A percentile compares a stretch with the other conserved stretches of the same genome.
phyloP scores from a whole-genome alignment of 805 yeast genomes.

The Starmerella bombicola region DNA sequence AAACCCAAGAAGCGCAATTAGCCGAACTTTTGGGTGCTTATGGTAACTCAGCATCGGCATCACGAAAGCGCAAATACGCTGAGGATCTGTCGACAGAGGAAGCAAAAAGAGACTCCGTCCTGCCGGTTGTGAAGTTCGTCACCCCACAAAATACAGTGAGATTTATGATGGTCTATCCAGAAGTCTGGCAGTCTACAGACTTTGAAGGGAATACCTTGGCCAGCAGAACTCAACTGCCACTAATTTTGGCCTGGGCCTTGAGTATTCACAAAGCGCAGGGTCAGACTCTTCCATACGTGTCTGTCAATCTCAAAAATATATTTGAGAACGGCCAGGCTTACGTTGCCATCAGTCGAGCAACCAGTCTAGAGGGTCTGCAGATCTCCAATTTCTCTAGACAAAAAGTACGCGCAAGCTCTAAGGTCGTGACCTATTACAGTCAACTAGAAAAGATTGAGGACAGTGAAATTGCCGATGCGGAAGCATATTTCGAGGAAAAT shows the following conservation, averaged over 20 bases:
- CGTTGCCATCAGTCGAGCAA: conserved; percentile 89
- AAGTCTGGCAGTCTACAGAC: conserved; percentile 69
- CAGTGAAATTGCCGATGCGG: conserved; percentile 13
- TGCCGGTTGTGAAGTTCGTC: conserved; percentile 70
- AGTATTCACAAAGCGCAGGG: conserved; percentile 96
- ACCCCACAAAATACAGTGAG: conserved; percentile 59
- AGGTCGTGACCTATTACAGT: conserved; percentile 57
- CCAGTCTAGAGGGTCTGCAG: conserved; percentile 68
- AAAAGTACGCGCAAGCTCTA: conserved; percentile 56
- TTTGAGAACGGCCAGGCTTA: conserved; percentile 94
- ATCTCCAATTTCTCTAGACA: conserved; percentile 55
- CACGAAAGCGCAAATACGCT: conserved; percentile 12
- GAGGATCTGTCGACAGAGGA: conserved; percentile 6
- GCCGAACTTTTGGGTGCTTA: conserved; percentile 6
- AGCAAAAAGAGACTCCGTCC: conserved; percentile 17
- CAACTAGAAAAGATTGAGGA: conserved; percentile 7
- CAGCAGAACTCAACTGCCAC: conserved; percentile 66
- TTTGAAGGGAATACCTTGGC: conserved; percentile 56
- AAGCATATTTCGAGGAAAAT: conserved; percentile 1
- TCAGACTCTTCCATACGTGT: conserved; percentile 63
- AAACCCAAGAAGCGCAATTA: neutral
- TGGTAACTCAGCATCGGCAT: conserved; percentile 1
- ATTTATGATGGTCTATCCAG: conserved; percentile 69
- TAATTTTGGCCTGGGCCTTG: conserved; percentile 90
- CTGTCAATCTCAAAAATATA: conserved; percentile 60